A percentile compares a stretch with the other conserved stretches of the same genome.
Conservation (phyloP, 1,284 basidiomycete genomes). For the Rhodotorula sp. region DNA sequence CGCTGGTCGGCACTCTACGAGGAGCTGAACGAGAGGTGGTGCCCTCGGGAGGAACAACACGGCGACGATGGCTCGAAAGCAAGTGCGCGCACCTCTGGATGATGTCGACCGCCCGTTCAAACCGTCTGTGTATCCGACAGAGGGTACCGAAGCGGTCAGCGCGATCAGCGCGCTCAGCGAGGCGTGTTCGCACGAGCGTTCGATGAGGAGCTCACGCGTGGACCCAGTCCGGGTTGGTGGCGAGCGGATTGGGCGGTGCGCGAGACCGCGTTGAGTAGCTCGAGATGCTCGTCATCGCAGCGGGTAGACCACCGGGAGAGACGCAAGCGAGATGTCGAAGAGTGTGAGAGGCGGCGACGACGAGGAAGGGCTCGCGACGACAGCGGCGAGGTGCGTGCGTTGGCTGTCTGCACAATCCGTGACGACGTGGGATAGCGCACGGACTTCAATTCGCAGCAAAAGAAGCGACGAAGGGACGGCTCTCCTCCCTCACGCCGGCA, state of each 20-base stretch:
- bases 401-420: background rate
- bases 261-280: background rate
- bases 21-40: background rate
- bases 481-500: too few species aligned
- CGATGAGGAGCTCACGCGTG: conserved; percentile 20
- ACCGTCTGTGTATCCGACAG: conserved; percentile 60
- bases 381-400: background rate
- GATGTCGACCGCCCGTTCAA: conserved; percentile 90
- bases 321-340: too few species aligned
- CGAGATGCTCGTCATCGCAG: conserved; percentile 6
- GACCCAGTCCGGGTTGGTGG: conserved; percentile 19
- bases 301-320: background rate
- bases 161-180: background rate
- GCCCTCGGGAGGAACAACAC: background rate
- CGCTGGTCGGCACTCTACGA: background rate
- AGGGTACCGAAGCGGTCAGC: background rate
- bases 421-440: background rate
- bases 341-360: background rate
- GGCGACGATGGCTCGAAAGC: background rate
- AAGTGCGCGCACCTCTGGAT: conserved; percentile 61
- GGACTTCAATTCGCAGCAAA: background rate
- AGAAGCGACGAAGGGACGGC: background rate
- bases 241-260: conserved; percentile 4
- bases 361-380: background rate
- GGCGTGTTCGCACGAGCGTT: background rate